Evolutionary conservation across 306 rosid genomes (phyloP), one percentile per base, ranked within the genome.

Genomic region (Canavalia gladiata): DNA sequence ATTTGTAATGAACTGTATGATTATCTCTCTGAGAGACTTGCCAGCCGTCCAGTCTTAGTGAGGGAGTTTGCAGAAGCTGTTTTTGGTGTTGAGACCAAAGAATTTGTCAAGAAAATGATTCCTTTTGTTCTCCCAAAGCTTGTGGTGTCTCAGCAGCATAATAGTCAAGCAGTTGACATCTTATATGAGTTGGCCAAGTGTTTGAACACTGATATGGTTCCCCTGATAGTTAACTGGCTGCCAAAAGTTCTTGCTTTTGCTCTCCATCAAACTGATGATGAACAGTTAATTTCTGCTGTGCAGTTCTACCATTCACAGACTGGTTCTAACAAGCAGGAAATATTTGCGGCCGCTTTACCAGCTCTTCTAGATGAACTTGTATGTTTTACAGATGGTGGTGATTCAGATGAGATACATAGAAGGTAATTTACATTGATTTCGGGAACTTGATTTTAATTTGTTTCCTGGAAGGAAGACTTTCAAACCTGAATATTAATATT

Each of bases 201-300:
- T 84, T 82, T 89, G 83, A 86, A 90, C 71, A 90, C 90, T 68
- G 97, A 91, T 86, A 51, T 90, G 92, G 90, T 73, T 68, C 73
- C 91, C 72, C 77, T 93, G 68, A 76, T 86, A 74, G 87, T 90
- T 76, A 83, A 87, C 75, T 95, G 95, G 97, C 84, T 93, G 57
- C 98, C 98, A n/a, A 91, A 93, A 91, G 99, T 95, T 80, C 93
- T 95, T 84, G 97, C 98, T 69, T 95, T 87, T 88, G 95, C 89
- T 83, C 94, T 95, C 81, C 91, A 87, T 74, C 92, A 75, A 87
- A 83, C 88, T 74, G 95, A 93, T 87, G 94, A 78, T 50, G 87
- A 68, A 72, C 89, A 84, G 73, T 83, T 95, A 69, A 82, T 74
- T 35, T 85, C 89, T 64, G 94, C 95, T 64, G 87, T 93, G 88